Percentiles rank a stretch among this genome's conserved stretches.
Conservation (phyloP, 306 rosid genomes). For the Castanea crenata region DNA sequence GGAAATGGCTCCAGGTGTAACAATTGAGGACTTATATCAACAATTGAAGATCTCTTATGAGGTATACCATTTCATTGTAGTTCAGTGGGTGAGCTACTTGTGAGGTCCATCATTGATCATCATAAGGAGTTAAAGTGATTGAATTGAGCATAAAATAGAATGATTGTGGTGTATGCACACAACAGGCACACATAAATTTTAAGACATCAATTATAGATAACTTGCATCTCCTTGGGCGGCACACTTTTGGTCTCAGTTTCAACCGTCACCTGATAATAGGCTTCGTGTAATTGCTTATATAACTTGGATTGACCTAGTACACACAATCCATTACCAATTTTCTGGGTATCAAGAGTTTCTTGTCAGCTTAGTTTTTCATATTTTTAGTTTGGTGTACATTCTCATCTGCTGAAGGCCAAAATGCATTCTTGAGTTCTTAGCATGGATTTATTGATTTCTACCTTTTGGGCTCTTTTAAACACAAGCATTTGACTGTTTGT, state of each 20-base stretch:
- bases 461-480: neutral
- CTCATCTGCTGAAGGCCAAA: neutral
- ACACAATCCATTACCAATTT: too few relatives aligned
- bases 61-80: conserved; percentile 36
- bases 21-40: conserved; percentile 66
- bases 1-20: conserved; percentile 82
- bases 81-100: conserved; percentile 15
- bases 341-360: neutral
- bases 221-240: neutral
- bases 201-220: neutral
- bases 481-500: neutral
- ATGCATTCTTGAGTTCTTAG: neutral
- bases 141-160: too few relatives aligned
- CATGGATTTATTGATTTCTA: neutral
- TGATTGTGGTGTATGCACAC: too few relatives aligned
- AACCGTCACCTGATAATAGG: conserved; percentile 4
- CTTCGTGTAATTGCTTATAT: too few relatives aligned
- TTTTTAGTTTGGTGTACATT: neutral
- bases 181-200: neutral
- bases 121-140: too few relatives aligned
- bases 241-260: conserved; percentile 2
- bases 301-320: too few relatives aligned
- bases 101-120: conserved; percentile 4
- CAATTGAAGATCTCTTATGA: conserved; percentile 64
- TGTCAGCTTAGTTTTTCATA: neutral